Base-by-base conservation (phyloP, 176 grass and related monocot genomes). In the Cymbopogon citratus region DNA sequence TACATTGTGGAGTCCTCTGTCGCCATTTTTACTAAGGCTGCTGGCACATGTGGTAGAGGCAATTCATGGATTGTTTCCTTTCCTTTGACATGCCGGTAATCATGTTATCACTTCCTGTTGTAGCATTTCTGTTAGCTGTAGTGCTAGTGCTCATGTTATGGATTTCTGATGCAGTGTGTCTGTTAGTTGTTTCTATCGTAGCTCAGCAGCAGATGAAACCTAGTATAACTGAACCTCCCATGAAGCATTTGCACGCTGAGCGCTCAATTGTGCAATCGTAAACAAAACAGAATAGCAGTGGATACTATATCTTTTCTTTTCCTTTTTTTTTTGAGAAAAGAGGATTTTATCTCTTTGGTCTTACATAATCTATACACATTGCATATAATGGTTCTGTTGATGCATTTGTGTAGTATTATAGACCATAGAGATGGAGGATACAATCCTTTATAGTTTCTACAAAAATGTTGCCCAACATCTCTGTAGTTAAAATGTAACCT, bases 31-130 rank as follows among this genome's bases (percentile, higher is more conserved):
- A 71, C 61, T 77, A 41, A 26, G 26, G 46, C 44, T 45, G 19
- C 45, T 85, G n/a, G 28, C 34, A 81, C 43, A 71, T 63, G 51
- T 52, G 43, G 54, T 69, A 80, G 19, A 52, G 31, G 12, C 10
- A 79, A 69, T 69, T 48, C 61, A 69, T 88, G 62, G 16, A 21
- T 75, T 57, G 25, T 81, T 81, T 65, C 25, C n/a, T 89, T 77
- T 12, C 36, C 23, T 67, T 71, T 56, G 21, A 16, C 48, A 36
- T 35, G 33, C 1, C 34, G 43, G 46, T 83, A 48, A 64, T 66
- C 27, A 10, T 66, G 27, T 34, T 41, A 12, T 27, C 31, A 3
- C 78, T 31, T 78, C 28, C 43, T 10, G 9, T 12, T 66, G 25
- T 59, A 77, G 12, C 5, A 28, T 69, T 2, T 57, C 73, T 0